These are phyloP conservation scores for Collybiopsis luxurians DNA, from an alignment of 768 basidiomycete genomes.

Conservation along the genomic window DNA sequence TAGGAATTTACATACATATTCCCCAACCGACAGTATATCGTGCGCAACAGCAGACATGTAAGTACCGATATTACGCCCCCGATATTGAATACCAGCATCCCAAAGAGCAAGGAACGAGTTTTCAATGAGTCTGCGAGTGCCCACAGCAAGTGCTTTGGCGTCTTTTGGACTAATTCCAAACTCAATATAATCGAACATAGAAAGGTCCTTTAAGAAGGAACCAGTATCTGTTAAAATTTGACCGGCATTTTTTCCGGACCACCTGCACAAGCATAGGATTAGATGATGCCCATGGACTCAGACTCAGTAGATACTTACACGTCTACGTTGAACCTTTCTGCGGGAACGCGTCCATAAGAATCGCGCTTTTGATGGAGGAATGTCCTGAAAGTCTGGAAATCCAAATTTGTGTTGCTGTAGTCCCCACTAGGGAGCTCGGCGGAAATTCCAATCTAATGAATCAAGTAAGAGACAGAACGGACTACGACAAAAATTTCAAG, in stretches of 20 bases:
- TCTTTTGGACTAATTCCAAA: constrained; percentile 27
- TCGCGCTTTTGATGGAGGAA: constrained; percentile 22
- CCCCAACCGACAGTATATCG: constrained; percentile 16
- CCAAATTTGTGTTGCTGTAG: constrained; percentile 14
- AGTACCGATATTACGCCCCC: constrained; percentile 34
- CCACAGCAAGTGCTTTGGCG: constrained; percentile 21
- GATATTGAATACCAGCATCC: constrained; percentile 37
- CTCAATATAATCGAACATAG: constrained; percentile 24
- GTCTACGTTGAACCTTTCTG: constrained; percentile 23
- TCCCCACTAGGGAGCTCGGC: constrained; percentile 23
- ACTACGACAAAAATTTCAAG: background rate
- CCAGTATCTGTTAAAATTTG: constrained; percentile 20
- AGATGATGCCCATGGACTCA: background rate
- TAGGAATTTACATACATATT: constrained; percentile 10
- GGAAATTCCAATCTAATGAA: constrained; percentile 22
- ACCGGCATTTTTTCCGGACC: constrained; percentile 14
- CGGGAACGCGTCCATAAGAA: constrained; percentile 22
- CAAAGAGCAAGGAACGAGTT: constrained; percentile 27
- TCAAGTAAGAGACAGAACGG: background rate
- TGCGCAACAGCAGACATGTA: constrained; percentile 26
- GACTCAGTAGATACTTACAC: constrained; percentile 11
- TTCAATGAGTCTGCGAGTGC: constrained; percentile 25
- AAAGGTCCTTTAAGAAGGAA: constrained; percentile 26
- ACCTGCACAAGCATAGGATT: constrained; percentile 4
- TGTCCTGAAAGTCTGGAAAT: constrained; percentile 17